Evolutionary conservation across 805 yeast species (phyloP), one percentile per base, ranked within the genome.

Genomic region (Teunomyces barrocoloradensis): DNA sequence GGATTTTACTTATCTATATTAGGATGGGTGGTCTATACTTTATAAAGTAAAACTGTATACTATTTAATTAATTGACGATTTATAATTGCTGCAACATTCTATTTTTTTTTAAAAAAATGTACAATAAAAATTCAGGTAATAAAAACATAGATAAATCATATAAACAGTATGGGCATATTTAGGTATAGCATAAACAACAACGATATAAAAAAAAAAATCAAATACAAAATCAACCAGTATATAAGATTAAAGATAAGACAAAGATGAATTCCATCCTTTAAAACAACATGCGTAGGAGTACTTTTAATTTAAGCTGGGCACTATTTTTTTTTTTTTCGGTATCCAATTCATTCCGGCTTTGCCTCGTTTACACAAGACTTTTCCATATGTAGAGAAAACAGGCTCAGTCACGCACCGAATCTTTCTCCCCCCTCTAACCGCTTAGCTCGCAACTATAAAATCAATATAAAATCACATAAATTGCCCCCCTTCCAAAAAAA

Each of bases 1-100:
- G 4, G 51, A 49, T n/a, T 68, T 71, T 52, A 55, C 49, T 29
- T 71, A 71, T 52, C 55, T 63, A 39, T 71, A 70, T 49, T 69
- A 56, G 46, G 12, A 9, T 25, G 20, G 20, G 4, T 18, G 3
- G 20, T 7, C 27, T 25, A 7, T 9, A 2, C 11, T 25, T 25
- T 25, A 7, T 9, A 25, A 25, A 25, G 27, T 2, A 25, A 25
- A 25, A 9, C 27, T 25, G 11, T 25, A 3, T 25, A 25, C 27
- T 25, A 25, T 25, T 25, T n/a, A 20, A 2, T 18, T 36, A 36
- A 36, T 36, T 12, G 17, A 13, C 15, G 10, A 15, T 13, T 32
- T 29, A 23, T 9, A 21, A 18, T 25, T 15, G 36, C 28, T 25
- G 13, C 20, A 12, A 23, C 21, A 25, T 25, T 25, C 27, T 25